A percentile compares a stretch with the other conserved stretches of the same genome.
These are phyloP conservation scores for Blumeria graminis DNA, from an alignment of 2,329 filamentous ascomycete genomes.

Conservation along the genomic window DNA sequence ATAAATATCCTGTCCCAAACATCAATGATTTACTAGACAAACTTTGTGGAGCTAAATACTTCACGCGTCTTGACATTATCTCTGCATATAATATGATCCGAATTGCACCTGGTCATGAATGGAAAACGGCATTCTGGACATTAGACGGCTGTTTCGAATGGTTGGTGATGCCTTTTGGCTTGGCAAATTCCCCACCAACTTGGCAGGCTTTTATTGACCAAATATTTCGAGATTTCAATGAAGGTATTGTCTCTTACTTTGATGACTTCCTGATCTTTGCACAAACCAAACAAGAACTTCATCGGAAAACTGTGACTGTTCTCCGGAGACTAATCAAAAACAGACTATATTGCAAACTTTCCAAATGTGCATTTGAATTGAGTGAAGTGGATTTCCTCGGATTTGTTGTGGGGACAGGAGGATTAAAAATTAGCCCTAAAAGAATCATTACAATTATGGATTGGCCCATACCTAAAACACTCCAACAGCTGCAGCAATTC, in stretches of 20 bases:
- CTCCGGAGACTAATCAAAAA: neutral
- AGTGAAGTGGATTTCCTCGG: neutral
- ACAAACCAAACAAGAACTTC: neutral
- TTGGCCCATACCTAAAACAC: neutral
- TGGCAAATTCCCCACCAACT: neutral
- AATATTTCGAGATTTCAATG: neutral
- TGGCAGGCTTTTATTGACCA: neutral
- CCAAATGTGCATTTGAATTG: neutral
- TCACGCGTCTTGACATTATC: neutral
- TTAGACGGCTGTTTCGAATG: neutral
- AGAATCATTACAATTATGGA: neutral
- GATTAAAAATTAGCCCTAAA: neutral
- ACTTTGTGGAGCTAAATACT: neutral
- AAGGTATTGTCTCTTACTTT: neutral
- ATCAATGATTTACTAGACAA: neutral
- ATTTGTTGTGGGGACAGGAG: neutral
- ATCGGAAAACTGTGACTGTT: neutral
- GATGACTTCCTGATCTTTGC: neutral
- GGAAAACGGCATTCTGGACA: neutral
- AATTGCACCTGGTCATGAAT: neutral
- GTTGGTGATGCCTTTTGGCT: neutral
- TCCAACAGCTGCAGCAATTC: conserved; percentile 1
- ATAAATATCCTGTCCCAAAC: conserved; percentile 1
- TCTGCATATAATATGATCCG: conserved; percentile 2
- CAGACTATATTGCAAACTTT: conserved; percentile 1